phyloP scores from a whole-genome alignment of 2,329 filamentous ascomycete species.

The Xylariales sp. region DNA sequence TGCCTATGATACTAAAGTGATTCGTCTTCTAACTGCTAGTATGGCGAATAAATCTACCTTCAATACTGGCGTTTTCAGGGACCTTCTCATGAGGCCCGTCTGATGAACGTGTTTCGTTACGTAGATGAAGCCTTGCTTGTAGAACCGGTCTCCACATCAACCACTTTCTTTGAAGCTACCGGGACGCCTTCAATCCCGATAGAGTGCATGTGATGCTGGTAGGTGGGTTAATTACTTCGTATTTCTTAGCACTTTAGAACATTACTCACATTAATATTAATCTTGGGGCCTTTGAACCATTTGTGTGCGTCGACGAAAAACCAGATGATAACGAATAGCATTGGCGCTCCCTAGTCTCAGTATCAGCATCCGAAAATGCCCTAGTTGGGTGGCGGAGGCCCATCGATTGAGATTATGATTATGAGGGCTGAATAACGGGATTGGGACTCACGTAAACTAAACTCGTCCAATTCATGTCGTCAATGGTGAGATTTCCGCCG shows the following conservation, averaged over 20 bases:
- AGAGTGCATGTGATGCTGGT: constrained; percentile 46
- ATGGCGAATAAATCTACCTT: background rate
- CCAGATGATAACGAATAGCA: constrained; percentile 69
- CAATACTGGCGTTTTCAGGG: background rate
- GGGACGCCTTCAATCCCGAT: constrained; percentile 40
- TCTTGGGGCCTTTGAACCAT: constrained; percentile 78
- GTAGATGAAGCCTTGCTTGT: constrained; percentile 35
- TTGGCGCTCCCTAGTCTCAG: constrained; percentile 64
- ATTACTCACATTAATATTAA: constrained; percentile 65
- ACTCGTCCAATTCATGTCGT: constrained; percentile 75
- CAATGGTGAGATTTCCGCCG: constrained; percentile 62
- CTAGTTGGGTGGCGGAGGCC: background rate
- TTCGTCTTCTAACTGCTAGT: background rate
- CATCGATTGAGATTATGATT: background rate
- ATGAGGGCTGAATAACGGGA: background rate
- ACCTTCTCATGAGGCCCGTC: background rate
- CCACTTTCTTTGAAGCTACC: constrained; percentile 37
- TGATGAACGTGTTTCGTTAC: background rate
- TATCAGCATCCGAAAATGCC: background rate
- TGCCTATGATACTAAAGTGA: background rate
- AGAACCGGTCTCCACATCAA: constrained; percentile 45
- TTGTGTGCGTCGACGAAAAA: constrained; percentile 72
- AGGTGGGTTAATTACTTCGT: constrained; percentile 13
- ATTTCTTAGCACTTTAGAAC: background rate
- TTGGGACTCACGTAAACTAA: constrained; percentile 61